Conservation (phyloP, 345 rosid genomes). For the Iberis pinnata region DNA sequence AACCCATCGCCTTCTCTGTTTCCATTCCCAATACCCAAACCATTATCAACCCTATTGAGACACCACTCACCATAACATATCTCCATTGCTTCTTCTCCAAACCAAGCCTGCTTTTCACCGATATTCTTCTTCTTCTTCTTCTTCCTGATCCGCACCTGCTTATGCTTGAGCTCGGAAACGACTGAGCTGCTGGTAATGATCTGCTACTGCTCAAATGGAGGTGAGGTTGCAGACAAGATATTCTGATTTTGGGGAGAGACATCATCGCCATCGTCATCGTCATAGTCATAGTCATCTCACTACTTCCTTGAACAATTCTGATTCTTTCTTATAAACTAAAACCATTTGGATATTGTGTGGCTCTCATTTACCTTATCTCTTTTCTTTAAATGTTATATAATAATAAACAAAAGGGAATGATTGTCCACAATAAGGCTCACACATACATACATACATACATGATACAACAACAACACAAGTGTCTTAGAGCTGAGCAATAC, state of each 20-base stretch:
- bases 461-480: conserved; percentile 11
- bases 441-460: conserved; percentile 11
- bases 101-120: background rate
- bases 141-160: conserved; percentile 13
- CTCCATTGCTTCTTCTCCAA: conserved; percentile 34
- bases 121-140: conserved; percentile 20
- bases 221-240: conserved; percentile 25
- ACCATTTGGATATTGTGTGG: conserved; percentile 23
- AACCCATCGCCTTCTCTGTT: conserved; percentile 58
- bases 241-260: conserved; percentile 21
- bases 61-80: conserved; percentile 43
- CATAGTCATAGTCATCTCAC: conserved; percentile 1
- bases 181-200: conserved; percentile 14
- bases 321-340: conserved; percentile 14
- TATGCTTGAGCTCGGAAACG: conserved; percentile 20
- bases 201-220: conserved; percentile 17
- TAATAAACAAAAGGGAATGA: conserved; percentile 12
- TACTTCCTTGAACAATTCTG: background rate
- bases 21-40: conserved; percentile 40
- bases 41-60: conserved; percentile 47
- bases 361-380: conserved; percentile 25
- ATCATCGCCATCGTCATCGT: conserved; percentile 15
- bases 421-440: conserved; percentile 13
- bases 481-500: conserved; percentile 58
- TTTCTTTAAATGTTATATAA: conserved; percentile 15